Conservation (phyloP, 192 early-diverging fungal genomes). For the Linnemannia exigua region DNA sequence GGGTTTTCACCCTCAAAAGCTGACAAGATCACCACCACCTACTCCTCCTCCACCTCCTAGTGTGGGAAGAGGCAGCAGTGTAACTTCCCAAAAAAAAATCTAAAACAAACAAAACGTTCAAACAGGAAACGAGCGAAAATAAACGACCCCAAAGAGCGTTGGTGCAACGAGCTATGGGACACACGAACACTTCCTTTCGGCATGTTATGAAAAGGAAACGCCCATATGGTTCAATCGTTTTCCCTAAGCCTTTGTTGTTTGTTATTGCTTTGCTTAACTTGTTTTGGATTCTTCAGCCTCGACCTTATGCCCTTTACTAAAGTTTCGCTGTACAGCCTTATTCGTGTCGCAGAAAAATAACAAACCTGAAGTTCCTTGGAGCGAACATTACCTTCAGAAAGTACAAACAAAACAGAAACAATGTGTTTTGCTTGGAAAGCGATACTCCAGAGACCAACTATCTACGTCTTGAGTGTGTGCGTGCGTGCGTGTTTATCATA, state of each 20-base stretch:
- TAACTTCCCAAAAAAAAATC: neutral
- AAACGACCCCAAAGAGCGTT: neutral
- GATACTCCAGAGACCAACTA: no score
- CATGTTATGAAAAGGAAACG: neutral
- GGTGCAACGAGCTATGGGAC: neutral
- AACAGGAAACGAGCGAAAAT: neutral
- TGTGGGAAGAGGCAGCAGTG: neutral
- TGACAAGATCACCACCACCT: neutral
- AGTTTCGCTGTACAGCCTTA: neutral
- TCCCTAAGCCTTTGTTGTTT: neutral
- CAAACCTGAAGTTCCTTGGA: constrained; percentile 1
- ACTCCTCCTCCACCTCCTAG: no score
- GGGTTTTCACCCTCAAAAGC: neutral
- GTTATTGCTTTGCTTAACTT: no score
- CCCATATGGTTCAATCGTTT: neutral
- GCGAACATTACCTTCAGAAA: neutral
- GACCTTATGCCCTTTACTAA: neutral
- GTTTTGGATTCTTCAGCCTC: neutral
- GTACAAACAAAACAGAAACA: neutral
- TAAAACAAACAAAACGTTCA: neutral
- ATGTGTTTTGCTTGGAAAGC: no score
- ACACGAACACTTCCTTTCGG: neutral
- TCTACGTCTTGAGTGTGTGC: no score
- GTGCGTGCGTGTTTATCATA: no score
- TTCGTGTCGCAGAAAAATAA: neutral